These are phyloP conservation scores for Fraxinus greggii DNA, from an alignment of 305 asterid genomes.

Conservation along the genomic window DNA sequence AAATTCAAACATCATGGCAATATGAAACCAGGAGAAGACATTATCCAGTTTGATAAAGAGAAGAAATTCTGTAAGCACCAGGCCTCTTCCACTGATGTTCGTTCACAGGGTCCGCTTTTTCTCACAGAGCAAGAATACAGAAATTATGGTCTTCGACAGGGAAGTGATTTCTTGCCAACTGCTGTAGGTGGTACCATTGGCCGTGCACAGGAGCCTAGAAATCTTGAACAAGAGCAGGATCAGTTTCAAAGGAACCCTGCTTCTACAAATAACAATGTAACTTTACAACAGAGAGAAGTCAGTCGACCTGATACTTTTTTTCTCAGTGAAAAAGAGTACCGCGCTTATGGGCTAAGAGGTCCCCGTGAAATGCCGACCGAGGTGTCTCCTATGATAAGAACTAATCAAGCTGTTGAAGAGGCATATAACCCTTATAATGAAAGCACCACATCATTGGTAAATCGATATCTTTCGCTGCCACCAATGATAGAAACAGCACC, in stretches of 20 bases:
- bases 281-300: slow-evolving; percentile 36
- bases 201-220: slow-evolving; percentile 27
- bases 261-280: slow-evolving; percentile 23
- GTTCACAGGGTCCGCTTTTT: slow-evolving; percentile 37
- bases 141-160: slow-evolving; percentile 61
- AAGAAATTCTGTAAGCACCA: slow-evolving; percentile 28
- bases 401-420: slow-evolving; percentile 23
- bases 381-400: slow-evolving; percentile 27
- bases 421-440: slow-evolving; percentile 51
- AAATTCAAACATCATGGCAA: slow-evolving; percentile 24
- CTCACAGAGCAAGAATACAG: slow-evolving; percentile 74
- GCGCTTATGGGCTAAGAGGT: slow-evolving; percentile 52
- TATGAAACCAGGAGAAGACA: slow-evolving; percentile 27
- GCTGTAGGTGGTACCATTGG: slow-evolving; percentile 22
- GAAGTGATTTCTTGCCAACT: slow-evolving; percentile 36
- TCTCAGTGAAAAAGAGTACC: slow-evolving; percentile 58
- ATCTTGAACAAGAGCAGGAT: slow-evolving; percentile 39
- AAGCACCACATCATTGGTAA: slow-evolving; percentile 61
- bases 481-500: slow-evolving; percentile 34
- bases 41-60: slow-evolving; percentile 28
- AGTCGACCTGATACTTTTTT: slow-evolving; percentile 30
- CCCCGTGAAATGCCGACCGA: slow-evolving; percentile 28
- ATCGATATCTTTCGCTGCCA: slow-evolving; percentile 62
- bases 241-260: slow-evolving; percentile 36
- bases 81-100: slow-evolving; percentile 25